These are phyloP conservation scores for Tetrahymena borealis DNA, from an alignment of 73 alveolate species.

Conservation along the genomic window DNA sequence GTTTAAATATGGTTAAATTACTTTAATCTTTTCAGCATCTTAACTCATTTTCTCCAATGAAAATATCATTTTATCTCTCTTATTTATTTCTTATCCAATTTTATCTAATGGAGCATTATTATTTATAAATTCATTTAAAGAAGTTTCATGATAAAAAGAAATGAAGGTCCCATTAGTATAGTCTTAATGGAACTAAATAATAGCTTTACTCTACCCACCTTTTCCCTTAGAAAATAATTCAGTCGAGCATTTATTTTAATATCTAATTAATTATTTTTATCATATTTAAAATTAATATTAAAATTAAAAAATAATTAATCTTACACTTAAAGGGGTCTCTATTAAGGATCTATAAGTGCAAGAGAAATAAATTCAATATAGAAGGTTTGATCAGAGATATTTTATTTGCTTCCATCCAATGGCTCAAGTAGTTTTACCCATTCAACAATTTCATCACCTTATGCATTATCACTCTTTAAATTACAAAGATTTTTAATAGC, in stretches of 20 bases:
- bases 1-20: neutral
- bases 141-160: neutral
- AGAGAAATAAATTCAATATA: neutral
- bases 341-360: neutral
- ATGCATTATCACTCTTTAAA: neutral
- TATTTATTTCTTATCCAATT: neutral
- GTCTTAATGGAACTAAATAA: neutral
- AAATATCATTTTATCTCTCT: neutral
- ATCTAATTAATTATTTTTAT: neutral
- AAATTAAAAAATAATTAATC: neutral
- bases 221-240: neutral
- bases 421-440: neutral
- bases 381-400: neutral
- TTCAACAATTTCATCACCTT: neutral
- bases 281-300: neutral
- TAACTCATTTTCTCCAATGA: neutral
- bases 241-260: neutral
- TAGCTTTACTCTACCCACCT: neutral
- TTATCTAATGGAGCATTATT: neutral
- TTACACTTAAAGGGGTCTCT: neutral
- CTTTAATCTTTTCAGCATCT: neutral
- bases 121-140: neutral
- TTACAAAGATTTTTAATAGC: neutral
- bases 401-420: neutral
- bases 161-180: neutral